phyloP scores from a whole-genome alignment of 2,329 filamentous ascomycete genomes.

The Tolypocladium endophyticum region DNA sequence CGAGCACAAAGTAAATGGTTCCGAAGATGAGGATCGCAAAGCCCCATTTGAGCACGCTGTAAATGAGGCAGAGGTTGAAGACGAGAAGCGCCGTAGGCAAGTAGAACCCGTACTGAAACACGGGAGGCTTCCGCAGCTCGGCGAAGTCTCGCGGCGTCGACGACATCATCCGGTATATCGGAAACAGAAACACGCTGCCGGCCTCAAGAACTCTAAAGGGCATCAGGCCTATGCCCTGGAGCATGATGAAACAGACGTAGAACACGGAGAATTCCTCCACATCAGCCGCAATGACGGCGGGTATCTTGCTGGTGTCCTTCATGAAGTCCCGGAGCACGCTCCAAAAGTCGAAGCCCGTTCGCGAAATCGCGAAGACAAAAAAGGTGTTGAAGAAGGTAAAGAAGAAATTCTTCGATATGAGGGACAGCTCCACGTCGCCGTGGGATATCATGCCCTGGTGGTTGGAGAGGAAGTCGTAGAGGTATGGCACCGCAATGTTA shows the following conservation, averaged over 20 bases:
- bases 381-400: constrained; percentile 99
- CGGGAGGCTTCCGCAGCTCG: constrained; percentile 68
- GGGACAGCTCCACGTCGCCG: constrained; percentile 84
- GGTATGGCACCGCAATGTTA: constrained; percentile 80
- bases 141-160: constrained; percentile 85
- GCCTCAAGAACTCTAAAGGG: constrained; percentile 88
- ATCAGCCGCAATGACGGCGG: constrained; percentile 62
- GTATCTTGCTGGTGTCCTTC: constrained; percentile 69
- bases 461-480: constrained; percentile 89
- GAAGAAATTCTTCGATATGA: constrained; percentile 98
- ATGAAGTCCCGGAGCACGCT: constrained; percentile 62
- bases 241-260: constrained; percentile 87
- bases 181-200: constrained; percentile 74
- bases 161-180: constrained; percentile 65
- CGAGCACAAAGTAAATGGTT: constrained; percentile 70
- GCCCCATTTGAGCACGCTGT: constrained; percentile 73
- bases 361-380: constrained; percentile 82
- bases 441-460: constrained; percentile 91
- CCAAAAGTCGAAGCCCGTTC: constrained; percentile 69
- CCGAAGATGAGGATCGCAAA: constrained; percentile 77
- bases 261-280: constrained; percentile 69
- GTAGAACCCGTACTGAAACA: constrained; percentile 94
- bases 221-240: constrained; percentile 88
- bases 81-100: constrained; percentile 85
- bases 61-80: constrained; percentile 91